Percentiles rank a stretch among this genome's conserved stretches.
These are phyloP conservation scores for Solanum sitiens DNA, from an alignment of 257 asterid species.

Conservation along the genomic window DNA sequence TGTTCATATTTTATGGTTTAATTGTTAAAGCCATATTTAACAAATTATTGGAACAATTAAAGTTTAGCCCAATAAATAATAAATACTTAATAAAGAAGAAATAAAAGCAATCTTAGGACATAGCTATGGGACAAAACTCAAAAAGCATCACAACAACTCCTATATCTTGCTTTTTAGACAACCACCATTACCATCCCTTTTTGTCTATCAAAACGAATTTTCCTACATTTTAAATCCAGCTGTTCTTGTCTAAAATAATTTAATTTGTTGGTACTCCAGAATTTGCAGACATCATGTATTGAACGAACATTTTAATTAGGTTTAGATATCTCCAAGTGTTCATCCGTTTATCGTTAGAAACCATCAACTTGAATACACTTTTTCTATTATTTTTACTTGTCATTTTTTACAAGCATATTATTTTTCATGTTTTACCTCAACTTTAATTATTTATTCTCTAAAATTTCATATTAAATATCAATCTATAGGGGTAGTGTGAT, in stretches of 20 bases:
- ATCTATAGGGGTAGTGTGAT: too few relatives aligned
- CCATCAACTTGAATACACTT: too few relatives aligned
- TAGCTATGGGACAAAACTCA: background rate
- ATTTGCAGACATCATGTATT: background rate
- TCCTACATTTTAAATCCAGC: background rate
- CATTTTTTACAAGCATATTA: too few relatives aligned
- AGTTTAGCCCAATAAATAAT: background rate
- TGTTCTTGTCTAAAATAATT: background rate
- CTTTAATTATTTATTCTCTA: too few relatives aligned
- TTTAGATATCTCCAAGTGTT: too few relatives aligned
- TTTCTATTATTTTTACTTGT: too few relatives aligned
- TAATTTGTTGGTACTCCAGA: background rate
- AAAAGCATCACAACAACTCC: background rate
- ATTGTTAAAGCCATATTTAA: background rate
- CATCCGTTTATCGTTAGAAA: too few relatives aligned
- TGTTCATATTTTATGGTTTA: background rate
- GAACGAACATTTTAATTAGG: background rate
- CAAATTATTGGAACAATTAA: background rate
- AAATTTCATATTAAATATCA: too few relatives aligned
- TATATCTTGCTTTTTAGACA: background rate
- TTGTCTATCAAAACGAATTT: background rate
- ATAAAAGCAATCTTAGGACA: background rate
- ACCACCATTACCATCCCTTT: background rate
- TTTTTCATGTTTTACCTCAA: too few relatives aligned
- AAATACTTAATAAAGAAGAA: background rate